Evolutionary conservation across 805 yeast genomes (phyloP), one percentile per base, ranked within the genome.

Genomic region (Kuraishia borneana): DNA sequence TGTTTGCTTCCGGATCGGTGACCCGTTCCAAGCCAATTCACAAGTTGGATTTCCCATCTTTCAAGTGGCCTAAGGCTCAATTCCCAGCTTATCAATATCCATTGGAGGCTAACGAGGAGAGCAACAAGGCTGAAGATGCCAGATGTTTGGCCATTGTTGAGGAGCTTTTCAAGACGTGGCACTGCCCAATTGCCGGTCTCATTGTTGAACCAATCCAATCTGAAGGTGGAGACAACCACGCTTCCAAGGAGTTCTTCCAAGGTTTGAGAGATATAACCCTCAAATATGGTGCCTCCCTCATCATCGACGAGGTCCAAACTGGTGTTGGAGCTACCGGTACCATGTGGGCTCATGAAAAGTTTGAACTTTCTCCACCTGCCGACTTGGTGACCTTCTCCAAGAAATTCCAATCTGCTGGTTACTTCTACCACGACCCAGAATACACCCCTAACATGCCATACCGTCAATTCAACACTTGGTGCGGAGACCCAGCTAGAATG

Each of bases 1-100:
- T 70, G 34, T 71, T 71, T 43, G 77, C 74, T 7, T 65, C 76
- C 2, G 58, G 68, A 37, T 68, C 76, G 3, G 64, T 73, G 18
- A 71, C 77, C 8, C 53, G 76, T 39, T 69, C 76, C 18, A 71
- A 71, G 46, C 71, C 76, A 3, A 58, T 71, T 38, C 77, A 71
- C 50, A 71, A 71, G 50, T 52, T 71, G 47, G 77, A 70, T 39
- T 67, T 71, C 29, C 77, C 77, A n/a, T 72, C 76, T 2, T 71
- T 71, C 46, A 53, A 65, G 40, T 71, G 77, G 77, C 77, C 77
- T 36, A 63, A 56, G 47, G 69, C 76, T 38, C 45, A 72, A 42
- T 88, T 78, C 66, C 97, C 97, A 43, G 47, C 70, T 34, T 77
- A 84, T 60, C 64, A 77, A 58, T 88, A 85, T 58, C 97, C 97